Percentiles rank a stretch among this genome's conserved stretches.
Evolutionary conservation across 805 yeast species (phyloP).

Genomic region (Geotrichum ghanense): DNA sequence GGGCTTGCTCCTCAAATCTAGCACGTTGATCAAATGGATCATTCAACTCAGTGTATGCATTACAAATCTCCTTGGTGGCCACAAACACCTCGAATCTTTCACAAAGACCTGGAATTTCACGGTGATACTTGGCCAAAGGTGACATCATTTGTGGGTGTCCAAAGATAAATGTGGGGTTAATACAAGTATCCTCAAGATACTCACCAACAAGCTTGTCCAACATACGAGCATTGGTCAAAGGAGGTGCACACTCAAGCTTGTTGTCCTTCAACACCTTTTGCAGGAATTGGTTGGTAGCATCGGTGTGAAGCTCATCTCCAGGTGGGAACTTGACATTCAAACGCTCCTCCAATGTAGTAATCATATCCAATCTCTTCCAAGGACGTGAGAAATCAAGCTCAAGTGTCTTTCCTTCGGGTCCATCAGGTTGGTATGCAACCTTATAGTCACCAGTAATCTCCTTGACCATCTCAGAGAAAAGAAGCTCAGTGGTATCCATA

Average conservation of each 20-base stretch:
- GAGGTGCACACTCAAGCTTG: constrained; percentile 81
- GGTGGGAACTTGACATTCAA: constrained; percentile 87
- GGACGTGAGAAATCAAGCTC: constrained; percentile 88
- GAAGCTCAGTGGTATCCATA: constrained; percentile 79
- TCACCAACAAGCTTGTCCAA: constrained; percentile 96
- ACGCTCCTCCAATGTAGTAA: constrained; percentile 83
- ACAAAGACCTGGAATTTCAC: constrained; percentile 87
- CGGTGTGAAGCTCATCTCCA: constrained; percentile 89
- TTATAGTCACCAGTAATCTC: constrained; percentile 83
- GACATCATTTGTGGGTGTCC: constrained; percentile 99
- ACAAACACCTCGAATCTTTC: constrained; percentile 98
- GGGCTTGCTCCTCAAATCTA: constrained; percentile 97
- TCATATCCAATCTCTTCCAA: constrained; percentile 98
- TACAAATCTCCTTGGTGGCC: constrained; percentile 96
- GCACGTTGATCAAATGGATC: constrained; percentile 98
- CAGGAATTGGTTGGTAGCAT: constrained; percentile 84
- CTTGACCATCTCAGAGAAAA: constrained; percentile 96
- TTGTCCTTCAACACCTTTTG: constrained; percentile 65
- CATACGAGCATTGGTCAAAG: constrained; percentile 96
- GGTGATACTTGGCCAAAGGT: constrained; percentile 93
- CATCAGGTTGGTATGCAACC: constrained; percentile 85
- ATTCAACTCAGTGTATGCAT: constrained; percentile 97
- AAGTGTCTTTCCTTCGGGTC: constrained; percentile 65
- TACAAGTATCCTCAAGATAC: constrained; percentile 75
- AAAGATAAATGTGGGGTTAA: constrained; percentile 94